phyloP scores from a whole-genome alignment of 345 rosid genomes.

The Carallia brachiata region DNA sequence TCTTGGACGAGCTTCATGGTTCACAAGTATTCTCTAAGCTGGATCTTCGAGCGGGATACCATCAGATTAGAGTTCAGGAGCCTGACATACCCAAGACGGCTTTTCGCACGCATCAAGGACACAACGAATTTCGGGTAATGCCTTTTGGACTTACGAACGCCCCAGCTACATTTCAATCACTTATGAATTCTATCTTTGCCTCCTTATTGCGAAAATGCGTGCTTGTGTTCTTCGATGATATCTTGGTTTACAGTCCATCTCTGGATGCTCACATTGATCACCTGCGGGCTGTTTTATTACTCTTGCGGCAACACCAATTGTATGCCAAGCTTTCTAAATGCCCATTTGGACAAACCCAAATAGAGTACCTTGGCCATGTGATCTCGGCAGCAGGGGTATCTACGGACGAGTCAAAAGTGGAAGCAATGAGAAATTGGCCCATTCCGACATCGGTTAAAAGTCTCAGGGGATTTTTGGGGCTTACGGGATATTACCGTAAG shows the following conservation, averaged over 20 bases:
- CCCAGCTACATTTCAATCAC: not conserved
- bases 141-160: not conserved
- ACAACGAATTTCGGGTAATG: not conserved
- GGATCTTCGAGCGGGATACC: not conserved
- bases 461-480: not conserved
- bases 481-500: too few relatives aligned
- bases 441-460: not conserved
- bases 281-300: not conserved
- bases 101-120: not conserved
- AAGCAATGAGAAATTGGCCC: not conserved
- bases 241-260: not conserved
- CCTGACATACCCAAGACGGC: not conserved
- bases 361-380: not conserved
- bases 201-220: not conserved
- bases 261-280: not conserved
- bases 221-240: not conserved
- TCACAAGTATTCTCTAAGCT: not conserved
- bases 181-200: not conserved
- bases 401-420: not conserved
- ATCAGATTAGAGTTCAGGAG: not conserved
- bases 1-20: not conserved
- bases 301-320: not conserved
- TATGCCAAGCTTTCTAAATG: not conserved
- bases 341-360: not conserved
- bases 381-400: not conserved